Percentiles rank a stretch among this genome's conserved stretches.
These are phyloP conservation scores for Tricholoma matsutake DNA, from an alignment of 768 basidiomycete species.

Conservation along the genomic window DNA sequence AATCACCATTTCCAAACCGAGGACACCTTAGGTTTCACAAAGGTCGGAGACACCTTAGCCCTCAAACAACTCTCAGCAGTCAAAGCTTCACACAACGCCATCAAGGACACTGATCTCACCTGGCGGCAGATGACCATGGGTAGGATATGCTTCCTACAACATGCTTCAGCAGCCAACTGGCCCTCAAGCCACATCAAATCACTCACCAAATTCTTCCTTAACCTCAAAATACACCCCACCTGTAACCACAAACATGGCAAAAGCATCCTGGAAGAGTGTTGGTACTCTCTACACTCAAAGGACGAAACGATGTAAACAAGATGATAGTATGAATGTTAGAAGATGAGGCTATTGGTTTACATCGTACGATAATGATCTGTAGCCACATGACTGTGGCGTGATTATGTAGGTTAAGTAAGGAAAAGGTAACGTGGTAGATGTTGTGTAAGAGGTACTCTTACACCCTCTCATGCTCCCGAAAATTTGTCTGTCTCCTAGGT, in stretches of 20 bases:
- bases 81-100: background rate
- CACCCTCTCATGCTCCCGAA: too few relatives aligned
- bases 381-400: too few relatives aligned
- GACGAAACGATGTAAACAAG: too few relatives aligned
- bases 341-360: too few relatives aligned
- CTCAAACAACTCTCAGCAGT: background rate
- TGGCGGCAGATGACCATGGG: background rate
- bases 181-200: background rate
- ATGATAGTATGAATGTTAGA: too few relatives aligned
- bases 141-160: background rate
- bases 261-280: too few relatives aligned
- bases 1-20: background rate
- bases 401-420: too few relatives aligned
- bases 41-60: background rate
- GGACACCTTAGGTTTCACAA: background rate
- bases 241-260: conserved; percentile 2
- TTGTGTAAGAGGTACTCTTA: too few relatives aligned
- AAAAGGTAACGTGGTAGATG: too few relatives aligned
- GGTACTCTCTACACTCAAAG: too few relatives aligned
- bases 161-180: background rate
- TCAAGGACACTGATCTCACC: background rate
- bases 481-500: too few relatives aligned
- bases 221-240: background rate
- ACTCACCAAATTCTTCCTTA: background rate
- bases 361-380: too few relatives aligned